These are phyloP conservation scores for Arthrobotrys entomopaga DNA, from an alignment of 2,329 filamentous ascomycete species.

Conservation along the genomic window DNA sequence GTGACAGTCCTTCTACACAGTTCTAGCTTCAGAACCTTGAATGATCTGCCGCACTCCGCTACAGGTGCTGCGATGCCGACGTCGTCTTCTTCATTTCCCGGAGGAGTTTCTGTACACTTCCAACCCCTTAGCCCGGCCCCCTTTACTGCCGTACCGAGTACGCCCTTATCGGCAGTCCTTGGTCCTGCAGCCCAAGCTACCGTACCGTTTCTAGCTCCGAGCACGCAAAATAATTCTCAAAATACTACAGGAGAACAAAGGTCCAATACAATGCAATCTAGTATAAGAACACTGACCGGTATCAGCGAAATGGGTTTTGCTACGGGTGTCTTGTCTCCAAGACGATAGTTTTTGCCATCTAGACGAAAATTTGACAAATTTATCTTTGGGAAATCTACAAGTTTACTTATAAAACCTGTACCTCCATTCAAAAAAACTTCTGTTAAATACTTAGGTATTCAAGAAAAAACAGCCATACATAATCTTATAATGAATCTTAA, in stretches of 20 bases:
- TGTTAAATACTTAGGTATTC: too few species aligned
- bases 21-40: conserved; percentile 57
- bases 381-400: too few species aligned
- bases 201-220: conserved; percentile 55
- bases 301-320: conserved; percentile 46
- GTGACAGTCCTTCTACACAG: conserved; percentile 58
- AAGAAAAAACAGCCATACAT: too few species aligned
- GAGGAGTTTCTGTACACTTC: conserved; percentile 48
- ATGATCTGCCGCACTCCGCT: conserved; percentile 50
- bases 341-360: conserved; percentile 11
- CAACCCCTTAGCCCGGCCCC: conserved; percentile 57
- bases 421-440: too few species aligned
- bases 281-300: conserved; percentile 42
- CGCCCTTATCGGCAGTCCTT: conserved; percentile 58
- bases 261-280: conserved; percentile 50
- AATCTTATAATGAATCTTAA: too few species aligned
- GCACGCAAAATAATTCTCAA: conserved; percentile 11
- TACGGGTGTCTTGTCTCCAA: conserved; percentile 33
- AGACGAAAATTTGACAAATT: too few species aligned
- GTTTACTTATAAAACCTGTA: too few species aligned
- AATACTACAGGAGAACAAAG: conserved; percentile 21
- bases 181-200: conserved; percentile 59
- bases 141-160: conserved; percentile 57
- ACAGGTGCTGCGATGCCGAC: conserved; percentile 16
- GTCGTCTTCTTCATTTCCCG: conserved; percentile 27